phyloP scores from a whole-genome alignment of 768 basidiomycete species.

The Rhizopogon vulgaris region DNA sequence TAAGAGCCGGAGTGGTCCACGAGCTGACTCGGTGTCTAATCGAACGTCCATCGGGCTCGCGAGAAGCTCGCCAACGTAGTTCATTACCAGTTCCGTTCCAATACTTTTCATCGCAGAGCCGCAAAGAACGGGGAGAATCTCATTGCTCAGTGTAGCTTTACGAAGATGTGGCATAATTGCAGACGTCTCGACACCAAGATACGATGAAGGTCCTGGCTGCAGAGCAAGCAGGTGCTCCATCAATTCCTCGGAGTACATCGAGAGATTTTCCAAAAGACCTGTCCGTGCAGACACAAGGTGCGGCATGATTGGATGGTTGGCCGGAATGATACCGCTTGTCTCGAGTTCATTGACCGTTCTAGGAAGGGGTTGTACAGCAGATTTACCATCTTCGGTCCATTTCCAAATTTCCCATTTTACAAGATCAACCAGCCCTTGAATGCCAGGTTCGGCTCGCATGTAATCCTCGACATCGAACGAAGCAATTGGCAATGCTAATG shows the following conservation, averaged over 20 bases:
- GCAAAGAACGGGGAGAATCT: slow-evolving; percentile 74
- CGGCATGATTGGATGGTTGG: slow-evolving; percentile 60
- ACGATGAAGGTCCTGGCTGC: slow-evolving; percentile 53
- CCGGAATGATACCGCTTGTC: slow-evolving; percentile 39
- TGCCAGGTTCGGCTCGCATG: slow-evolving; percentile 68
- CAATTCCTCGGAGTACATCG: slow-evolving; percentile 77
- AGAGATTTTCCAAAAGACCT: slow-evolving; percentile 69
- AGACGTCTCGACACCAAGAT: slow-evolving; percentile 50
- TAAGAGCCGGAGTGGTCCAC: slow-evolving; percentile 53
- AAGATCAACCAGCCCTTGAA: slow-evolving; percentile 80
- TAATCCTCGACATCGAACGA: slow-evolving; percentile 69
- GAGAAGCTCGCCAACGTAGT: slow-evolving; percentile 75
- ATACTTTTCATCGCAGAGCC: slow-evolving; percentile 79
- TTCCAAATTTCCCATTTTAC: slow-evolving; percentile 82
- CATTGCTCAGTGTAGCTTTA: slow-evolving; percentile 54
- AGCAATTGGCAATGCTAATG: slow-evolving; percentile 68
- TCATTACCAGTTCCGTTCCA: slow-evolving; percentile 75
- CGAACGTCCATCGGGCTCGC: slow-evolving; percentile 70
- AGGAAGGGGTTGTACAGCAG: slow-evolving; percentile 44
- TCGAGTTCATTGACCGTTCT: slow-evolving; percentile 38
- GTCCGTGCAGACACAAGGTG: slow-evolving; percentile 64
- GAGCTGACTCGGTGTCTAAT: slow-evolving; percentile 36
- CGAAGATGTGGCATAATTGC: slow-evolving; percentile 62
- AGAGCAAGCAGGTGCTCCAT: slow-evolving; percentile 63
- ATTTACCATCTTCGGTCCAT: slow-evolving; percentile 51